A percentile compares a stretch with the other conserved stretches of the same genome.
phyloP scores from a whole-genome alignment of 306 rosid genomes.

The Vicia faba region DNA sequence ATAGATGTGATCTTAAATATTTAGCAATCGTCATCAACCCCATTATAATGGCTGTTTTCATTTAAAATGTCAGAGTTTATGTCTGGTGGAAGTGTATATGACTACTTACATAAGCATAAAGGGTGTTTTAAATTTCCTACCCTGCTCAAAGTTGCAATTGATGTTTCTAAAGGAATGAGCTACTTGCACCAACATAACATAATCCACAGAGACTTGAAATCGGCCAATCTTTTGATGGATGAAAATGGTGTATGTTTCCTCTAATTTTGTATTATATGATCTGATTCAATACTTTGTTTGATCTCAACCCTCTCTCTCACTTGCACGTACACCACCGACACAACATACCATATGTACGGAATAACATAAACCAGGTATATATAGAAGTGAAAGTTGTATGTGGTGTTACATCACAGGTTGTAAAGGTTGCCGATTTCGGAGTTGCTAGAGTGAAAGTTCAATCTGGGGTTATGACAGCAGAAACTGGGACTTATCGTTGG shows the following conservation, averaged over 20 bases:
- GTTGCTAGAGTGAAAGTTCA: conserved; percentile 96
- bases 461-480: conserved; percentile 98
- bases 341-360: conserved; percentile 16
- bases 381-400: conserved; percentile 23
- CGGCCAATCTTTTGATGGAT: conserved; percentile 97
- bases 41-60: conserved; percentile 12
- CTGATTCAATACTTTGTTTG: conserved; percentile 10
- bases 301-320: conserved; percentile 5
- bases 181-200: conserved; percentile 96
- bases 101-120: conserved; percentile 90
- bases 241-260: conserved; percentile 73
- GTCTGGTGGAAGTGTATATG: conserved; percentile 99
- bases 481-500: conserved; percentile 99
- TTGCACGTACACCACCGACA: not conserved
- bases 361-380: conserved; percentile 11
- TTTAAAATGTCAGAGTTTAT: conserved; percentile 70
- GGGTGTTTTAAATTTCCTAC: conserved; percentile 86
- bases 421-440: conserved; percentile 98
- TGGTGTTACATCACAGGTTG: conserved; percentile 57
- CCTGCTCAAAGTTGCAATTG: conserved; percentile 84
- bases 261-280: conserved; percentile 9
- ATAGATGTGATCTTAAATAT: conserved; percentile 19
- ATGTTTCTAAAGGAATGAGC: conserved; percentile 94
- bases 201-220: conserved; percentile 94
- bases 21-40: conserved; percentile 20